Conservation (phyloP, 768 basidiomycete species). For the Mycena rebaudengoi region DNA sequence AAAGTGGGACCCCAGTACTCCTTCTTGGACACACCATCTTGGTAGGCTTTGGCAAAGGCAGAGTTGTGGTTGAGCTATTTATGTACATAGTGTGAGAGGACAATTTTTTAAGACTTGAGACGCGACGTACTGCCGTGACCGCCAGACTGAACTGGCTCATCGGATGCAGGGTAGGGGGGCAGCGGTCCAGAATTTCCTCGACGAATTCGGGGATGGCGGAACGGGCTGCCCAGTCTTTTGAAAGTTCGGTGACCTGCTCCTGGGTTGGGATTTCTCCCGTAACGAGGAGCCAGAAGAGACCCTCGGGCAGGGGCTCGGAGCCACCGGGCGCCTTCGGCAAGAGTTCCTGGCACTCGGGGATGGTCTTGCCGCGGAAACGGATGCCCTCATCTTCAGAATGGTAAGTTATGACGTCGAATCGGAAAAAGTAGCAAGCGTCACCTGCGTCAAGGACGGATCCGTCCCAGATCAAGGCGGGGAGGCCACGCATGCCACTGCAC, state of each 20-base stretch:
- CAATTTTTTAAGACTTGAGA: background rate
- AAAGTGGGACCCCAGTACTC: slow-evolving; percentile 97
- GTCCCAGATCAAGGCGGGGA: slow-evolving; percentile 97
- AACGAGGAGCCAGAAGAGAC: slow-evolving; percentile 93
- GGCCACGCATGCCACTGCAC: slow-evolving; percentile 83
- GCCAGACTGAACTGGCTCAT: slow-evolving; percentile 99
- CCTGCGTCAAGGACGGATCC: slow-evolving; percentile 96
- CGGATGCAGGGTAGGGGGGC: slow-evolving; percentile 93
- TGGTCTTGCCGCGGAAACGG: slow-evolving; percentile 96
- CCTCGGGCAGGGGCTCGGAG: slow-evolving; percentile 91
- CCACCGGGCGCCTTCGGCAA: slow-evolving; percentile 92
- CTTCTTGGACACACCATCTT: slow-evolving; percentile 90
- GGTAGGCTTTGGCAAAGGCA: slow-evolving; percentile 95
- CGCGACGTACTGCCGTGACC: slow-evolving; percentile 80
- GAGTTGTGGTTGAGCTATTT: slow-evolving; percentile 97
- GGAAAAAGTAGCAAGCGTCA: slow-evolving; percentile 31
- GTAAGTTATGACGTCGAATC: slow-evolving; percentile 17
- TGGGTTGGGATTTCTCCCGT: slow-evolving; percentile 94
- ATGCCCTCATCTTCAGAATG: slow-evolving; percentile 85
- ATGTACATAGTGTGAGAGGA: slow-evolving; percentile 17
- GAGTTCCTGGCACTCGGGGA: slow-evolving; percentile 85
- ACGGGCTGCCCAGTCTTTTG: slow-evolving; percentile 95
- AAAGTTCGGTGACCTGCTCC: slow-evolving; percentile 87
- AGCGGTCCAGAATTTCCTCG: slow-evolving; percentile 95
- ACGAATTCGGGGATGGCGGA: slow-evolving; percentile 92